Evolutionary conservation across 2,329 filamentous ascomycete species (phyloP).

Genomic region (Fusarium azukiicola): DNA sequence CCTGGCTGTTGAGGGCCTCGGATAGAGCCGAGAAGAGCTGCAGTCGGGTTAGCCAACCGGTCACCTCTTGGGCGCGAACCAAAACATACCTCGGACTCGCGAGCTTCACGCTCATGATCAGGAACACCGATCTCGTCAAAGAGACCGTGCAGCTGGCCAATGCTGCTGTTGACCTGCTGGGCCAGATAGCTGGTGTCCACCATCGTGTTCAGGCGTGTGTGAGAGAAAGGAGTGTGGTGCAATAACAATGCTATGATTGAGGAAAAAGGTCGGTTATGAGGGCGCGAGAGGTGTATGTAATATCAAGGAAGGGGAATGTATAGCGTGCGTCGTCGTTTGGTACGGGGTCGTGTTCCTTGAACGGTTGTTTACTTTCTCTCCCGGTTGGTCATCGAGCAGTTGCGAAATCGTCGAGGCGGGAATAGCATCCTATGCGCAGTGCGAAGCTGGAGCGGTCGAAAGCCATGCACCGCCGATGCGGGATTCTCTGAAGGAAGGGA

Average conservation of each 20-base stretch:
- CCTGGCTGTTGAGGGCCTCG: slow-evolving; percentile 94
- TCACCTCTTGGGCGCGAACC: background rate
- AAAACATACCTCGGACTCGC: slow-evolving; percentile 90
- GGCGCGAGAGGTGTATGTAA: slow-evolving; percentile 32
- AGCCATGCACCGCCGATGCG: slow-evolving; percentile 46
- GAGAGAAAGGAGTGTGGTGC: slow-evolving; percentile 40
- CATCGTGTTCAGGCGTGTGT: slow-evolving; percentile 62
- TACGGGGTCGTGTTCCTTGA: slow-evolving; percentile 37
- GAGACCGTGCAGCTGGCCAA: slow-evolving; percentile 94
- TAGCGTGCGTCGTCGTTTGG: slow-evolving; percentile 43
- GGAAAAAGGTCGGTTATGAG: slow-evolving; percentile 31
- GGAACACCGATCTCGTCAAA: slow-evolving; percentile 99
- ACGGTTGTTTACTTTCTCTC: slow-evolving; percentile 56
- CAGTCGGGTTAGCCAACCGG: slow-evolving; percentile 29
- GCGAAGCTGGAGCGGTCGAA: slow-evolving; percentile 40
- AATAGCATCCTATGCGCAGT: slow-evolving; percentile 53
- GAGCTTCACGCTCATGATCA: slow-evolving; percentile 92
- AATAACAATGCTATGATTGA: slow-evolving; percentile 36
- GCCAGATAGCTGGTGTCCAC: slow-evolving; percentile 96
- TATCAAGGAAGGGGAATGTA: slow-evolving; percentile 24
- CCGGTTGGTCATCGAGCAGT: slow-evolving; percentile 53
- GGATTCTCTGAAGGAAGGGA: slow-evolving; percentile 26
- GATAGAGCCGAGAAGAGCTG: slow-evolving; percentile 96
- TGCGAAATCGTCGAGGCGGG: slow-evolving; percentile 45
- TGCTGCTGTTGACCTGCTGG: slow-evolving; percentile 97